Evolutionary conservation across 2,329 filamentous ascomycete genomes (phyloP).

Genomic region (Penicillium sp.): DNA sequence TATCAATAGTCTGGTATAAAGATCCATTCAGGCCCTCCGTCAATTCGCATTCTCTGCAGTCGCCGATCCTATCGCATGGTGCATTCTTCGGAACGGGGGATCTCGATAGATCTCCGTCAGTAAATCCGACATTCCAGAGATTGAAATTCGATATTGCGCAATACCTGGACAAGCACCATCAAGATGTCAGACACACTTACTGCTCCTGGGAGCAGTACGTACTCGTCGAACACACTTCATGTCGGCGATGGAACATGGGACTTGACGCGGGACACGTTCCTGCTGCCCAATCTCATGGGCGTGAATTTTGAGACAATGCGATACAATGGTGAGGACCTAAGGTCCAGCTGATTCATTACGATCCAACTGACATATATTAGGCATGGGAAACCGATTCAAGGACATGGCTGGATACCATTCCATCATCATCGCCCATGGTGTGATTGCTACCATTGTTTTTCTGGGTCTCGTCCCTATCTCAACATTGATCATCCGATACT

Average conservation of each 20-base stretch:
- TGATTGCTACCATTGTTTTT: conserved; percentile 61
- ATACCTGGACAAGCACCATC: conserved; percentile 3
- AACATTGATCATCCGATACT: conserved; percentile 61
- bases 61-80: conserved; percentile 38
- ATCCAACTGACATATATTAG: conserved; percentile 37
- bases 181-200: conserved; percentile 47
- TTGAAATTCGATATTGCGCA: conserved; percentile 26
- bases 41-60: conserved; percentile 12
- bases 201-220: conserved; percentile 59
- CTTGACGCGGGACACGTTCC: conserved; percentile 58
- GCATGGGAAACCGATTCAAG: conserved; percentile 66
- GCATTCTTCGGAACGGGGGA: conserved; percentile 43
- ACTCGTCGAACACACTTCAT: conserved; percentile 59
- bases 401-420: conserved; percentile 58
- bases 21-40: not conserved
- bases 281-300: conserved; percentile 63
- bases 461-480: conserved; percentile 59
- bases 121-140: conserved; percentile 40
- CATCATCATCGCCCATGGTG: conserved; percentile 59
- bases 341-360: not conserved
- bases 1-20: not conserved
- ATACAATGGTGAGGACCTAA: conserved; percentile 58
- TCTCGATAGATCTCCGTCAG: conserved; percentile 45
- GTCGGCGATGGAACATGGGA: conserved; percentile 69
- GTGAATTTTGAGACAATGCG: conserved; percentile 65